These are phyloP conservation scores for Capsicum pubescens DNA, from an alignment of 257 asterid species.

Conservation along the genomic window DNA sequence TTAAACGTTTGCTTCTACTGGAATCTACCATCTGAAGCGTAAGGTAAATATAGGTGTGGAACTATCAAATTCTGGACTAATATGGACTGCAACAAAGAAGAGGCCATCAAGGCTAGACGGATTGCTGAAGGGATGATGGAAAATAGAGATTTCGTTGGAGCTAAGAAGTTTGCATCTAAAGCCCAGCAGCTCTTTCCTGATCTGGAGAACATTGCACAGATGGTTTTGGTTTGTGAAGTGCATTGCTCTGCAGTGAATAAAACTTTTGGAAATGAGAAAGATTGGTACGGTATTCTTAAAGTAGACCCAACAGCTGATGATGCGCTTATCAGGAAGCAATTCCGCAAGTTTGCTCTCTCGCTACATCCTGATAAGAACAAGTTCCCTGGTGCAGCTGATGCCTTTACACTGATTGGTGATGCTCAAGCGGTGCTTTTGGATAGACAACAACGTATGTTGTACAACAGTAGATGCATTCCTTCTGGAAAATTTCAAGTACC, in stretches of 20 bases:
- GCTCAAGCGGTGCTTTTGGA: slow-evolving; percentile 57
- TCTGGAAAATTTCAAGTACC: slow-evolving; percentile 35
- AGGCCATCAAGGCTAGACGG: slow-evolving; percentile 51
- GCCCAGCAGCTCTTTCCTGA: slow-evolving; percentile 56
- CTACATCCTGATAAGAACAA: slow-evolving; percentile 72
- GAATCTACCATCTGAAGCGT: slow-evolving; percentile 20
- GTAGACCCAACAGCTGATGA: slow-evolving; percentile 58
- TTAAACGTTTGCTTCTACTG: slow-evolving; percentile 5
- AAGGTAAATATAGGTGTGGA: neutral
- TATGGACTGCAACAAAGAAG: slow-evolving; percentile 59
- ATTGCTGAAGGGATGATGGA: slow-evolving; percentile 60
- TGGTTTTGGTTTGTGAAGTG: slow-evolving; percentile 64
- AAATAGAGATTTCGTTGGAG: slow-evolving; percentile 52
- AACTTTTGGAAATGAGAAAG: slow-evolving; percentile 43
- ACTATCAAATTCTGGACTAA: slow-evolving; percentile 17
- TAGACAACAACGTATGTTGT: slow-evolving; percentile 34
- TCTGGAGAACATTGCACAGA: slow-evolving; percentile 44
- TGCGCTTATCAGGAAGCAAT: slow-evolving; percentile 49
- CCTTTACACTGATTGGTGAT: slow-evolving; percentile 55
- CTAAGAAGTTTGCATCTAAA: slow-evolving; percentile 43
- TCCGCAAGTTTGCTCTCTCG: slow-evolving; percentile 50
- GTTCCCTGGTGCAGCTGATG: slow-evolving; percentile 63
- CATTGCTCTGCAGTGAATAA: slow-evolving; percentile 51
- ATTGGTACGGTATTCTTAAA: slow-evolving; percentile 63
- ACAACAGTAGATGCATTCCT: slow-evolving; percentile 39